Base-by-base conservation (phyloP, 1,284 basidiomycete genomes). In the Ustilago shanxiensis region DNA sequence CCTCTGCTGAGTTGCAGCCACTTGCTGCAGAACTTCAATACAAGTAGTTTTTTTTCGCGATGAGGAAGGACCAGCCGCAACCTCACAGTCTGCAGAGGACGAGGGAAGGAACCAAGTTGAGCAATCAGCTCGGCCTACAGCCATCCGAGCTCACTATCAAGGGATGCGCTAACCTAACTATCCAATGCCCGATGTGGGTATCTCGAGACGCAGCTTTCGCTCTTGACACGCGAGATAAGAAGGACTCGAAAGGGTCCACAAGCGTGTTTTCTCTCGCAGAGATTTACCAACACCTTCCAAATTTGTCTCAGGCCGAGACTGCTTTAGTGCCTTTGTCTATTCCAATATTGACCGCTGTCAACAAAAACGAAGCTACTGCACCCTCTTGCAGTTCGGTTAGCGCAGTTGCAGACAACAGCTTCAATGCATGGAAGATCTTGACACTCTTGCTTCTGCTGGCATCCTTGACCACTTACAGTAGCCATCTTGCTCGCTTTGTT, bases 281-380 rank as follows among this genome's bases (percentile, higher is more conserved):
- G 33, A n/a, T 10, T 37, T 18, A 3, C 29, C 29, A 9, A 52
- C n/a, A 45, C 26, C 55, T 41, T 20, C 24, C 39, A 18, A 29
- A 41, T 22, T 18, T 41, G 13, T 39, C 16, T 20, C 24, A 6
- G 26, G 22, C 5, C 22, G 18, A 28, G 18, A 31, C 26, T 20
- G 8, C 39, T 57, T 9, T 14, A 28, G 47, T 28, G 47, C 47
- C 47, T 13, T 49, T 11, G 7, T 14, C 4, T 20, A 7, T 24
- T 49, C 11, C 14, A 2, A 49, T 26, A 49, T 26, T 28, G 47
- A 39, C 28, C n/a, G 50, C 26, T 16, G 37, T 39, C 65, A 45
- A 59, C 61, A 53, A 57, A 60, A 60, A 61, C 3, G 54, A 44
- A 67, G 59, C 65, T 67, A 67, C 58, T 61, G 60, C 51, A 61